A percentile compares a stretch with the other conserved stretches of the same genome.
phyloP scores from a whole-genome alignment of 768 basidiomycete genomes.

The Paxillus rubicundulus region DNA sequence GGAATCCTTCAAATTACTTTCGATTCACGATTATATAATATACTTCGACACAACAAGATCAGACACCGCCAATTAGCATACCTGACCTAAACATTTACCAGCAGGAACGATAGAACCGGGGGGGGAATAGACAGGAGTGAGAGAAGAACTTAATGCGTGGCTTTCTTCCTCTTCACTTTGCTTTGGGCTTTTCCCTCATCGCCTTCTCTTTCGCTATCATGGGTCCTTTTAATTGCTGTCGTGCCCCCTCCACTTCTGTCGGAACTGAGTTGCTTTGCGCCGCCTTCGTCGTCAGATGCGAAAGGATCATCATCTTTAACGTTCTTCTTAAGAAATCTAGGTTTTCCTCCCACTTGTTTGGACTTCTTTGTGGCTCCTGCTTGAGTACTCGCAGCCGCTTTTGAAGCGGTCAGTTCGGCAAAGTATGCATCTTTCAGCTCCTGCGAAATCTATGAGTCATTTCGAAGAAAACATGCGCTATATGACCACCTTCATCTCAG shows the following conservation, averaged over 20 bases:
- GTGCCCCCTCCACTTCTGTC: slow-evolving; percentile 17
- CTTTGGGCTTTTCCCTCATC: slow-evolving; percentile 31
- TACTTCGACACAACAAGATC: too few species aligned
- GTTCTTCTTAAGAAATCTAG: slow-evolving; percentile 48
- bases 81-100: too few species aligned
- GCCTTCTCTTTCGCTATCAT: slow-evolving; percentile 30
- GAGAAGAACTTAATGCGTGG: neutral
- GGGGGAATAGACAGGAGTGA: neutral
- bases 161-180: slow-evolving; percentile 36
- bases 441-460: slow-evolving; percentile 31
- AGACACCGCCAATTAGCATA: too few species aligned
- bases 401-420: slow-evolving; percentile 40
- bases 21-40: too few species aligned
- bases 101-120: too few species aligned
- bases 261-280: slow-evolving; percentile 4
- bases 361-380: slow-evolving; percentile 18
- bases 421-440: slow-evolving; percentile 63
- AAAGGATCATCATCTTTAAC: slow-evolving; percentile 50
- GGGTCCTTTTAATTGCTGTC: slow-evolving; percentile 10
- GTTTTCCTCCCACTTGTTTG: slow-evolving; percentile 25
- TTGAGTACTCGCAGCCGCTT: slow-evolving; percentile 20
- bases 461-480: neutral
- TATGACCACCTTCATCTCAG: slow-evolving; percentile 57
- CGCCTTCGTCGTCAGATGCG: slow-evolving; percentile 45
- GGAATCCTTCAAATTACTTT: too few species aligned